Evolutionary conservation across 1,284 basidiomycete species (phyloP).

Genomic region (Cronartium quercuum): DNA sequence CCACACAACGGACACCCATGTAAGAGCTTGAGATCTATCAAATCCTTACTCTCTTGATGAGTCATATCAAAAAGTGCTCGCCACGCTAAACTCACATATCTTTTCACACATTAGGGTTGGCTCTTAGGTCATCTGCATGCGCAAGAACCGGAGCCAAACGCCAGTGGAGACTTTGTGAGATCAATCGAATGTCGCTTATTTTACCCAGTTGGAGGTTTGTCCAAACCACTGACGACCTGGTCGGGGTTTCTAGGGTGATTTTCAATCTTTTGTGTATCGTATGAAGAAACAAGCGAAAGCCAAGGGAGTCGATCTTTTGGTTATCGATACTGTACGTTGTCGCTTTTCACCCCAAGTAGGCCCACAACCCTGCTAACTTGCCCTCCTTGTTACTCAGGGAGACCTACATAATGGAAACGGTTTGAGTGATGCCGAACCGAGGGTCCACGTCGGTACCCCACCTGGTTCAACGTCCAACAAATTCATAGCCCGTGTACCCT

Average conservation of each 20-base stretch:
- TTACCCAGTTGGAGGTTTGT: not conserved
- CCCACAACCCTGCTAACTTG: not conserved
- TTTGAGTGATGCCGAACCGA: constrained; percentile 44
- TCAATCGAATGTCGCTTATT: not conserved
- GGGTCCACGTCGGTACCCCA: constrained; percentile 10
- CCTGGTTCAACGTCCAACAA: constrained; percentile 52
- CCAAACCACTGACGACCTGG: not conserved
- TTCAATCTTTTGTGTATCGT: constrained; percentile 48
- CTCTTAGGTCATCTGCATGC: constrained; percentile 45
- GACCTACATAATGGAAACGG: constrained; percentile 47
- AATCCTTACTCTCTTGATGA: not conserved
- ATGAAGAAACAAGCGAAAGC: constrained; percentile 44
- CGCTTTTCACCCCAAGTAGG: too few relatives aligned
- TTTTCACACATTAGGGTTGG: constrained; percentile 17
- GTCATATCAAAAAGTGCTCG: not conserved
- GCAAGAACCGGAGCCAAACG: constrained; percentile 48
- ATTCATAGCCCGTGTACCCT: constrained; percentile 67
- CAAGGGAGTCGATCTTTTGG: constrained; percentile 46
- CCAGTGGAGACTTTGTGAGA: constrained; percentile 40
- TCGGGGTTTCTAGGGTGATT: constrained; percentile 46
- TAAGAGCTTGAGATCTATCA: constrained; percentile 37
- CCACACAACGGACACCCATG: constrained; percentile 75
- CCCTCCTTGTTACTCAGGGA: constrained; percentile 38
- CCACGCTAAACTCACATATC: not conserved
- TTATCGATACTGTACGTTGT: constrained; percentile 46